Conservation (phyloP, 2,329 filamentous ascomycete genomes). For the Sphaceloma murrayae region DNA sequence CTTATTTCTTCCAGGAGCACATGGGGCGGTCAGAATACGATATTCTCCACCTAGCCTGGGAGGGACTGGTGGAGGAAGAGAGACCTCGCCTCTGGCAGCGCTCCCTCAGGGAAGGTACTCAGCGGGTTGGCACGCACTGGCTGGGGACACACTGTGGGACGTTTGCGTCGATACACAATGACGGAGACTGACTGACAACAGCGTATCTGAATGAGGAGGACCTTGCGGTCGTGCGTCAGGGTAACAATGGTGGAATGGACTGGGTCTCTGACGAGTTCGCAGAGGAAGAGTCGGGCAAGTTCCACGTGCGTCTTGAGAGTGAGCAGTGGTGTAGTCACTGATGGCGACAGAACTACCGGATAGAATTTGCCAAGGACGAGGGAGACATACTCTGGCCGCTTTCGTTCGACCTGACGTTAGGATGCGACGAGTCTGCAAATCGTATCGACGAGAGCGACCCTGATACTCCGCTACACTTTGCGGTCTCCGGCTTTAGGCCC, state of each 20-base stretch:
- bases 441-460: neutral
- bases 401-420: too few relatives aligned
- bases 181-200: too few relatives aligned
- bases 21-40: constrained; percentile 33
- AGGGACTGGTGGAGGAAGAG: neutral
- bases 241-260: too few relatives aligned
- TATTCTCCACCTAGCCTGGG: neutral
- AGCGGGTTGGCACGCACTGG: constrained; percentile 25
- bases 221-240: too few relatives aligned
- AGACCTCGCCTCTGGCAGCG: constrained; percentile 28
- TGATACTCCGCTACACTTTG: neutral
- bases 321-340: neutral
- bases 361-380: neutral
- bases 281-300: constrained; percentile 24
- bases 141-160: constrained; percentile 35
- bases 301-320: constrained; percentile 22
- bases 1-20: constrained; percentile 47
- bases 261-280: constrained; percentile 30
- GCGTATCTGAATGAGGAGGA: too few relatives aligned
- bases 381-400: constrained; percentile 1
- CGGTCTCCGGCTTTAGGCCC: neutral
- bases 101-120: too few relatives aligned
- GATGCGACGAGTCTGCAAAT: too few relatives aligned
- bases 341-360: constrained; percentile 18
- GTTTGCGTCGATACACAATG: too few relatives aligned